Evolutionary conservation across 345 rosid genomes (phyloP), one percentile per base, ranked within the genome.

Genomic region (Rhizophora mangle): DNA sequence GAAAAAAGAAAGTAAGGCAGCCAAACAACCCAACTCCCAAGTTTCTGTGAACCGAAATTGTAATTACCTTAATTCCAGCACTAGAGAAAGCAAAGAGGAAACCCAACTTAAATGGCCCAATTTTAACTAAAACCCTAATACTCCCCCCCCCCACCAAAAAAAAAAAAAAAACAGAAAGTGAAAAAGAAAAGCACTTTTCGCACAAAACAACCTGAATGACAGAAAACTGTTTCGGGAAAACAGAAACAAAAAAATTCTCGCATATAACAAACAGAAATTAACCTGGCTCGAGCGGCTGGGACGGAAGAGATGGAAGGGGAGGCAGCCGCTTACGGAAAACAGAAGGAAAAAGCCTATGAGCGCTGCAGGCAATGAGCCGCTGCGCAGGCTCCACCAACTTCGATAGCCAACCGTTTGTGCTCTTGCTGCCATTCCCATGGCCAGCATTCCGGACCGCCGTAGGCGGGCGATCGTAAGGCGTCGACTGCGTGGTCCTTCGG

Each of bases 351-450:
- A 95, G 87, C 79, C 73, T 81, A 59, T 89, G 86, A 66, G 98
- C 99, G 69, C 96, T 70, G 26, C 85, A 81, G 36, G 87, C 62
- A 66, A 95, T 84, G 56, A 95, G 86, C 68, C 87, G 73, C 71
- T 88, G 98, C 16, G 98, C 97, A 62, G 98, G 99, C 85, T 90
- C 96, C 77, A 92, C 87, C 68, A 95, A 60, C 82, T 85, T 95
- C 75, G 97, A 82, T 29, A 95, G 37, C 99, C 98, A 95, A 7
- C 95, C 89, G 68, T 82, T 78, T 7, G 64, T 71, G 62, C 57
- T 68, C 11, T 61, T 22, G 57, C 69, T 68, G 72, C 75, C 43
- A 19, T 66, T 68, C 68, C 64, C 67, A 55, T 22, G 46, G 79
- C 69, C 65, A 49, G 88, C 54, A 76, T 83, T 87, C 66, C 89